Conservation (phyloP, 768 basidiomycete species). For the Kwoniella heveanensis region DNA sequence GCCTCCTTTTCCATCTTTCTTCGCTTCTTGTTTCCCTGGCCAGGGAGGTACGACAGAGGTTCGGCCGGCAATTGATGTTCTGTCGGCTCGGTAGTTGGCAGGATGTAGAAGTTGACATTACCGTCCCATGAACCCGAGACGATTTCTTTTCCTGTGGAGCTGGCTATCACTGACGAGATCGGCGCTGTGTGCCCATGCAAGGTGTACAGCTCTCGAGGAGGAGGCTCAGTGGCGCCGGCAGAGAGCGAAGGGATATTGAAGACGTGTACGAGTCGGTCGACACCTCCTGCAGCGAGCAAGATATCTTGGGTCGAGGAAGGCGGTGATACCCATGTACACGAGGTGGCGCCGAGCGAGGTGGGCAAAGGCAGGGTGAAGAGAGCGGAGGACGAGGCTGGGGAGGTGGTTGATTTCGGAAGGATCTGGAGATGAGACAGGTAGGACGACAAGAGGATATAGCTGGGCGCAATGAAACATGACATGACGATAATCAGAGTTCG, state of each 20-base stretch:
- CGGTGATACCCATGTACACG: conserved; percentile 51
- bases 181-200: conserved; percentile 82
- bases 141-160: conserved; percentile 64
- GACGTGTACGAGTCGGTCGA: conserved; percentile 54
- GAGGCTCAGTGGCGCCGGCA: conserved; percentile 42
- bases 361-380: conserved; percentile 51
- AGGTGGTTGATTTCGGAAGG: conserved; percentile 40
- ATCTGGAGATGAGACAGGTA: conserved; percentile 54
- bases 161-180: conserved; percentile 69
- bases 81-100: conserved; percentile 59
- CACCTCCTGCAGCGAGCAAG: conserved; percentile 53
- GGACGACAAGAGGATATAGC: conserved; percentile 52
- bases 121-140: conserved; percentile 87
- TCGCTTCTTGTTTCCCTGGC: conserved; percentile 64
- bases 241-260: conserved; percentile 55
- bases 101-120: conserved; percentile 69
- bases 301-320: conserved; percentile 31
- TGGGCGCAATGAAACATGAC: conserved; percentile 2
- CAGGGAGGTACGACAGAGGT: conserved; percentile 51
- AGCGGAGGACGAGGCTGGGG: conserved; percentile 25
- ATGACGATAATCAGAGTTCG: not conserved
- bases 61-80: conserved; percentile 67
- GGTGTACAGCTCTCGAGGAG: conserved; percentile 64
- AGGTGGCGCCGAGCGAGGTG: conserved; percentile 52
- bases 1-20: conserved; percentile 62